These are phyloP conservation scores for Collybia sp. DNA, from an alignment of 768 basidiomycete species.

Conservation along the genomic window DNA sequence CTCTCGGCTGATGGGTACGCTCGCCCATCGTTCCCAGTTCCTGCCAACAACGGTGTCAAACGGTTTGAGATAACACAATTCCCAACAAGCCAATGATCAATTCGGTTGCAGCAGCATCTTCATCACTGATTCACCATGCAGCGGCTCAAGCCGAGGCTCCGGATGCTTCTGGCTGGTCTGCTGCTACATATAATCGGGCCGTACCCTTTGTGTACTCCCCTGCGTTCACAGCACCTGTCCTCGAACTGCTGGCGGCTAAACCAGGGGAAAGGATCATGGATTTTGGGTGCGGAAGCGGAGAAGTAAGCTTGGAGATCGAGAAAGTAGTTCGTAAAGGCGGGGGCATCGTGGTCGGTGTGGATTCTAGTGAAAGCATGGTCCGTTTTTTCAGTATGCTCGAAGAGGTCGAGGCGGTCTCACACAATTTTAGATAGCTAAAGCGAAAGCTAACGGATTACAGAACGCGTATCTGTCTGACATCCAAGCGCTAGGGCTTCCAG, in stretches of 20 bases:
- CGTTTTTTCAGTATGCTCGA: constrained; percentile 10
- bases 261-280: constrained; percentile 72
- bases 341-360: constrained; percentile 58
- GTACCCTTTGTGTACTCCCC: constrained; percentile 67
- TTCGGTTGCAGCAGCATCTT: neutral
- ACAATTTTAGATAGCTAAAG: constrained; percentile 50
- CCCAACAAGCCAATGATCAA: no score
- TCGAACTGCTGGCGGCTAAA: constrained; percentile 55
- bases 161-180: constrained; percentile 48
- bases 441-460: constrained; percentile 39
- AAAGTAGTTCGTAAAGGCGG: constrained; percentile 38
- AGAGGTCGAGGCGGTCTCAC: neutral
- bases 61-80: no score
- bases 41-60: no score
- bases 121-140: neutral
- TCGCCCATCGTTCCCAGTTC: no score
- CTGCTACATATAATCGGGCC: constrained; percentile 54
- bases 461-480: constrained; percentile 50
- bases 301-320: constrained; percentile 59
- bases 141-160: constrained; percentile 10
- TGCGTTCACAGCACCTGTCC: constrained; percentile 47
- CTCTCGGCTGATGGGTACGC: no score
- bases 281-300: constrained; percentile 81
- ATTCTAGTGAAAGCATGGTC: constrained; percentile 73
- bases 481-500: constrained; percentile 37